A percentile compares a stretch with the other conserved stretches of the same genome.
Evolutionary conservation across 169 alveolate genomes (phyloP).

Genomic region (Hepatocystis sp.): DNA sequence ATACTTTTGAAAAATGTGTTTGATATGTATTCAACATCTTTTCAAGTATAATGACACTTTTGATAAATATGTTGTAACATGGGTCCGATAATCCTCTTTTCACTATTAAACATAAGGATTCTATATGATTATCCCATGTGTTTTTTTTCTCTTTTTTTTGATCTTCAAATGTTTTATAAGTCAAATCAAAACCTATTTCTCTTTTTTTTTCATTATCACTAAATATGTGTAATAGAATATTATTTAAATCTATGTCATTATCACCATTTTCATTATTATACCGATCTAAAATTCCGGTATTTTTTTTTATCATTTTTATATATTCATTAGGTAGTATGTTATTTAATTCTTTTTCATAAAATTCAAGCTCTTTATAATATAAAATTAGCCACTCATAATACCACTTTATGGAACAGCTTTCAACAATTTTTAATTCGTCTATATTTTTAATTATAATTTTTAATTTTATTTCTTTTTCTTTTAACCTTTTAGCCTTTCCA

Average conservation of each 20-base stretch:
- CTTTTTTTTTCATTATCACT: slow-evolving; percentile 68
- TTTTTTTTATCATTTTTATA: slow-evolving; percentile 61
- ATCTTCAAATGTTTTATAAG: slow-evolving; percentile 71
- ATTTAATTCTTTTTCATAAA: slow-evolving; percentile 61
- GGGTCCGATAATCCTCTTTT: slow-evolving; percentile 71
- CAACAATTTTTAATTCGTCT: slow-evolving; percentile 40
- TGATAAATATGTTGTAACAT: slow-evolving; percentile 42
- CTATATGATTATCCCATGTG: slow-evolving; percentile 57
- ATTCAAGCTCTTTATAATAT: slow-evolving; percentile 69
- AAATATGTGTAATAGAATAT: slow-evolving; percentile 37
- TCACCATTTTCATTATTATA: slow-evolving; percentile 9
- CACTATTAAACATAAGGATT: slow-evolving; percentile 61
- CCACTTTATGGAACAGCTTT: slow-evolving; percentile 59
- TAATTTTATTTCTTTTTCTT: slow-evolving; percentile 65
- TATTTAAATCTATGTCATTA: slow-evolving; percentile 34
- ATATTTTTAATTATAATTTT: slow-evolving; percentile 69
- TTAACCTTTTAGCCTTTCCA: slow-evolving; percentile 73
- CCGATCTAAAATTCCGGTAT: slow-evolving; percentile 34
- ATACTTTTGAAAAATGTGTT: slow-evolving; percentile 22
- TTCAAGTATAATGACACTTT: slow-evolving; percentile 57
- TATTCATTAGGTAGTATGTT: slow-evolving; percentile 66
- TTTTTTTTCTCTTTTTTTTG: slow-evolving; percentile 25
- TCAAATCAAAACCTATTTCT: slow-evolving; percentile 60
- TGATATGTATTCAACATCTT: slow-evolving; percentile 52
- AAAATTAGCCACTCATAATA: slow-evolving; percentile 66